phyloP scores from a whole-genome alignment of 2,329 filamentous ascomycete species.

The Tympanopsis confertula region DNA sequence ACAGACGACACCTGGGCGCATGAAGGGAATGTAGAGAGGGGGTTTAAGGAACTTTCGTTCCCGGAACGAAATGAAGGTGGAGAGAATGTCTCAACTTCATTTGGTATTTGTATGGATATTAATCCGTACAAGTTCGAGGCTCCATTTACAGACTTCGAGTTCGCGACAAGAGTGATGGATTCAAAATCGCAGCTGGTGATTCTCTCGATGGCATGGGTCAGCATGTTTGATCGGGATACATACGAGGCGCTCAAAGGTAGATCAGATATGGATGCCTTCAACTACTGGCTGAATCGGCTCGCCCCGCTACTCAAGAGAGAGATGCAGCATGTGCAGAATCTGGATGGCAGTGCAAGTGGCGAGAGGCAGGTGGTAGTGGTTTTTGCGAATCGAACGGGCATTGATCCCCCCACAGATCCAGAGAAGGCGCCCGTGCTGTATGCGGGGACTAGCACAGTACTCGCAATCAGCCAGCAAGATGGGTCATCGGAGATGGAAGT shows the following conservation, averaged over 20 bases:
- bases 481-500: conserved; percentile 13
- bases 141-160: conserved; percentile 46
- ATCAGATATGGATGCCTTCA: background rate
- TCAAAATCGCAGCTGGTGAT: conserved; percentile 37
- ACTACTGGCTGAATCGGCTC: background rate
- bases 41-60: conserved; percentile 14
- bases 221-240: conserved; percentile 32
- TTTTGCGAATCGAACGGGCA: conserved; percentile 30
- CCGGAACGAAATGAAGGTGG: background rate
- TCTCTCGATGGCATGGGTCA: conserved; percentile 54
- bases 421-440: conserved; percentile 26
- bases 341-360: background rate
- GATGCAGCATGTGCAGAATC: conserved; percentile 17
- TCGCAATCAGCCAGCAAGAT: conserved; percentile 14
- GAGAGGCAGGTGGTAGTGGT: conserved; percentile 25
- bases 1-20: conserved; percentile 54
- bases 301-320: background rate
- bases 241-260: conserved; percentile 19
- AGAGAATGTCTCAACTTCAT: conserved; percentile 22
- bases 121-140: conserved; percentile 51
- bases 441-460: conserved; percentile 32
- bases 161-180: conserved; percentile 39
- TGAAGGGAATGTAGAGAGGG: conserved; percentile 27
- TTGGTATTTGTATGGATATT: conserved; percentile 41
- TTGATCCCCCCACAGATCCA: conserved; percentile 21